Percentiles rank a stretch among this genome's conserved stretches.
Conservation (phyloP, 2,329 filamentous ascomycete genomes). For the Fusarium sp. region DNA sequence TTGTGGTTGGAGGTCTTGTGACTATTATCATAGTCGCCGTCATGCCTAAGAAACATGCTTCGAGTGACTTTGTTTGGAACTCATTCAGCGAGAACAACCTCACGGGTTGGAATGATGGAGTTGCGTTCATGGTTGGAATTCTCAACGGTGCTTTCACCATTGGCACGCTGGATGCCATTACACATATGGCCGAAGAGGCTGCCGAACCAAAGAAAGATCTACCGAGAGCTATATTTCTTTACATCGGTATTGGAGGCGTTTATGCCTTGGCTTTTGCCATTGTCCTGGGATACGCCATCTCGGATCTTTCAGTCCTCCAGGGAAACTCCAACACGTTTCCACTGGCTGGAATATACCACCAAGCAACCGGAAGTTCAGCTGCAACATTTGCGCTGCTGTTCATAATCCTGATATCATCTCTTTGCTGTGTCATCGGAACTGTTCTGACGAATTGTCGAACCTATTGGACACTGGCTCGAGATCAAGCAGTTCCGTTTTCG, state of each 20-base stretch:
- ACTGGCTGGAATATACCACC: conserved; percentile 41
- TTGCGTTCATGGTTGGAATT: conserved; percentile 43
- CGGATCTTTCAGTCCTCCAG: conserved; percentile 39
- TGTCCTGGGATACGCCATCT: conserved; percentile 43
- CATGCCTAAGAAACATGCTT: conserved; percentile 40
- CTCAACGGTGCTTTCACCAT: conserved; percentile 45
- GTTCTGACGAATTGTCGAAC: conserved; percentile 44
- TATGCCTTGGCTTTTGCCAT: conserved; percentile 41
- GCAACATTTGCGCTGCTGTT: conserved; percentile 41
- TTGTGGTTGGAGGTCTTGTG: conserved; percentile 39
- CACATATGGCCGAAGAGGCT: conserved; percentile 45
- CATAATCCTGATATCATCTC: conserved; percentile 42
- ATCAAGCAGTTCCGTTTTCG: conserved; percentile 41
- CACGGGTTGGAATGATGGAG: conserved; percentile 42
- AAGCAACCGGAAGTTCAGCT: conserved; percentile 35
- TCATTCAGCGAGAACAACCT: conserved; percentile 43
- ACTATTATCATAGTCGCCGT: conserved; percentile 40
- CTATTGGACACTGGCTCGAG: conserved; percentile 43
- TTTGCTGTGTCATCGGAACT: conserved; percentile 42
- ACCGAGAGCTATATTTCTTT: conserved; percentile 38
- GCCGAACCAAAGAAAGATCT: conserved; percentile 36
- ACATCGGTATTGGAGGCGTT: conserved; percentile 42
- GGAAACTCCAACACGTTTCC: conserved; percentile 41
- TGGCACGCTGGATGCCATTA: conserved; percentile 42
- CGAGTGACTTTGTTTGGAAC: conserved; percentile 39